phyloP scores from a whole-genome alignment of 2,329 filamentous ascomycete species.

The Venturia carpophila region DNA sequence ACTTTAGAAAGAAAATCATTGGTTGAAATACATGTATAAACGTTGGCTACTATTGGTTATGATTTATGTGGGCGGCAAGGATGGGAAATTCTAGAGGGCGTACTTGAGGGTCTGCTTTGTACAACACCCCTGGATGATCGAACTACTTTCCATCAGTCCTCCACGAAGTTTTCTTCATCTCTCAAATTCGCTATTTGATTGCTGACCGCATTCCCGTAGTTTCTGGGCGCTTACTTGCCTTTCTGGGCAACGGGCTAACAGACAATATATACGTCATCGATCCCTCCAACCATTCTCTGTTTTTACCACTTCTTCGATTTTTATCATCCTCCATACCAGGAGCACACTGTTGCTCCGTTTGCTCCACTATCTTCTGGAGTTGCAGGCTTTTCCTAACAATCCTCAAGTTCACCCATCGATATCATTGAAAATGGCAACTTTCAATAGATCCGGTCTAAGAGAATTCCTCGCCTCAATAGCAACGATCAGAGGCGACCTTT shows the following conservation, averaged over 20 bases:
- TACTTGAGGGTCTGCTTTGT: neutral
- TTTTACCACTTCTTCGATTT: neutral
- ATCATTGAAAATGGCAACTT: neutral
- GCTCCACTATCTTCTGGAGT: too few species aligned
- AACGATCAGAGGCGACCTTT: conserved; percentile 39
- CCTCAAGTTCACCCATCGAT: neutral
- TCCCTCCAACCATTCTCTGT: neutral
- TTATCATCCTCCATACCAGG: too few species aligned
- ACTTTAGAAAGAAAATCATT: conserved; percentile 44
- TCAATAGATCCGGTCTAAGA: conserved; percentile 8
- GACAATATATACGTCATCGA: neutral
- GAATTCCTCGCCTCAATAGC: conserved; percentile 30
- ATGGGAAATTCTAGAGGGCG: neutral
- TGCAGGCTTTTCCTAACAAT: too few species aligned
- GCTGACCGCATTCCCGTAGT: neutral
- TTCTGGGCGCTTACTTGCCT: conserved; percentile 1
- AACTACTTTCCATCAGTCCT: neutral
- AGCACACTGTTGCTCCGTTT: too few species aligned
- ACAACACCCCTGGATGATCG: neutral
- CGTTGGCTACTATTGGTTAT: neutral
- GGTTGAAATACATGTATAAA: neutral
- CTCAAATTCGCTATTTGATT: neutral
- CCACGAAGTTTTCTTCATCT: neutral
- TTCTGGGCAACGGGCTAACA: conserved; percentile 3
- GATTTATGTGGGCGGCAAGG: neutral